These are phyloP conservation scores for Sextonia rubra DNA, from an alignment of 164 flowering plant species.

Conservation along the genomic window DNA sequence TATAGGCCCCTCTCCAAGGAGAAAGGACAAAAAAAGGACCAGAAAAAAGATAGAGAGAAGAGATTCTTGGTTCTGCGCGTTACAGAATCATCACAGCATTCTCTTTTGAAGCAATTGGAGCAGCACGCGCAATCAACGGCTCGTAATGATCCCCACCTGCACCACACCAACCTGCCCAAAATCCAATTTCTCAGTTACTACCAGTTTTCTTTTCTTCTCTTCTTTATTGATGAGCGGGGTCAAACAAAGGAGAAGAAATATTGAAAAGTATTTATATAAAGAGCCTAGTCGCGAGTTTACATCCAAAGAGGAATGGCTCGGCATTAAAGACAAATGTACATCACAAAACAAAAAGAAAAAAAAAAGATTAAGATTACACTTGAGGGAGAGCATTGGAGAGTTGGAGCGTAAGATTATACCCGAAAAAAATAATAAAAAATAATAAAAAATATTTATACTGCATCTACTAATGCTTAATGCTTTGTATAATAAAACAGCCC, in stretches of 20 bases:
- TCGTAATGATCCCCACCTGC: slow-evolving; percentile 90
- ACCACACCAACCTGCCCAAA: slow-evolving; percentile 71
- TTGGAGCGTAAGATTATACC: no score
- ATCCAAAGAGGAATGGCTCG: not conserved
- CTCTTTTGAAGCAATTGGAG: slow-evolving; percentile 42
- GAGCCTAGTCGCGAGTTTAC: not conserved
- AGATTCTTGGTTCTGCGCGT: slow-evolving; percentile 1
- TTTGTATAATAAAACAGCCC: no score
- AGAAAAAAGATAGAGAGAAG: not conserved
- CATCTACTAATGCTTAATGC: no score
- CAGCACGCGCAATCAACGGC: slow-evolving; percentile 67
- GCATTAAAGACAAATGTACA: no score
- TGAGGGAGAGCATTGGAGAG: not conserved
- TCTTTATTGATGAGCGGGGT: not conserved
- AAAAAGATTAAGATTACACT: not conserved
- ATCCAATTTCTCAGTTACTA: not conserved
- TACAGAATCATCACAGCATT: slow-evolving; percentile 66
- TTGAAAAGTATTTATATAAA: not conserved
- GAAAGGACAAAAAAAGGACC: not conserved
- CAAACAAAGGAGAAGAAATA: no score
- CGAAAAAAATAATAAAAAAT: no score
- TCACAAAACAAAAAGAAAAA: no score
- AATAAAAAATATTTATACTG: no score
- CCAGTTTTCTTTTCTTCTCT: not conserved
- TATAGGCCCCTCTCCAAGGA: not conserved